Evolutionary conservation across 495 filamentous ascomycete genomes (phyloP), one percentile per base, ranked within the genome.

Genomic region (Platismatia glauca): DNA sequence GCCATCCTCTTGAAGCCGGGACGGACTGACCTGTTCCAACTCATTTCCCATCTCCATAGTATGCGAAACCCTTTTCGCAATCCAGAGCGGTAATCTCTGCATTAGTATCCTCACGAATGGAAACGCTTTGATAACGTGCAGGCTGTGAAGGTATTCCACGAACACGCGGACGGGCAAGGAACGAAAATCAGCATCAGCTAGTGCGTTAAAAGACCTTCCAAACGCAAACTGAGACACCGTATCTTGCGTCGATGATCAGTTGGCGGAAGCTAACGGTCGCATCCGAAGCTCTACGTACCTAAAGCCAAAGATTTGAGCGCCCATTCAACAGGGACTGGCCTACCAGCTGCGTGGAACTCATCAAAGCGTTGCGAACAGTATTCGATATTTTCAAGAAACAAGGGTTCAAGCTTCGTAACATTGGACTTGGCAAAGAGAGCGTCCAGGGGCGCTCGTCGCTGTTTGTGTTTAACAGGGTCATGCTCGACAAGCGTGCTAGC

Each of bases 71-170:
- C 44, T 4, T 13, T 50, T 50, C 24, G 44, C 44, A 50, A 50
- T 50, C 44, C 44, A 50, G 4, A 27, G 15, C 5, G 44, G 44
- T 4, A 50, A 13, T 4, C 44, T 50, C 4, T 50, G n/a, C n/a
- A n/a, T 50, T 7, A 50, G 44, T 13, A 4, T 6, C 24, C 44
- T 4, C 4, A 50, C 44, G 24, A 50, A 50, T 27, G 44, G 44
- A 13, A 50, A 50, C 5, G 44, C 44, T 50, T 50, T 50, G 15
- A 50, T 50, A 50, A 50, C 44, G 44, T 50, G 44, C 44, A 50
- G 15, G 44, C 44, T 50, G 5, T 4, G 44, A 27, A 50, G 44
- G 24, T 50, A 50, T 50, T 50, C 5, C 15, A 6, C 5, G 15
- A 50, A 50, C 5, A 50, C 44, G 15, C 44, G 44, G 18, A 50